Conservation (phyloP, 805 yeast genomes). For the Suhomyces pyralidae region DNA sequence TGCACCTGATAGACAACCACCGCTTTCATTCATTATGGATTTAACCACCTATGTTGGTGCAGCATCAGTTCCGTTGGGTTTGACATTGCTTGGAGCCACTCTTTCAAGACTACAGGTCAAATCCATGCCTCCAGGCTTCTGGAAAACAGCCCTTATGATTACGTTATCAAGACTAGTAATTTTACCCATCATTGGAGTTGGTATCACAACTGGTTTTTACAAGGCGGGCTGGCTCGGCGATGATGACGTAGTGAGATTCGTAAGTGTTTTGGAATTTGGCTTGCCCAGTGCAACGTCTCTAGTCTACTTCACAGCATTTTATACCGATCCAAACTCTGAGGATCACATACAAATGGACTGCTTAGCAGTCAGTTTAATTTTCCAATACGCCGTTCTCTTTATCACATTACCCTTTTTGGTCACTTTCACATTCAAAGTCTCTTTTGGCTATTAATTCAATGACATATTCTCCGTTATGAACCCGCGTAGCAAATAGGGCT, state of each 20-base stretch:
- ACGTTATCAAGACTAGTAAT: slow-evolving; percentile 58
- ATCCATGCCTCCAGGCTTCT: slow-evolving; percentile 64
- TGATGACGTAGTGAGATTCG: slow-evolving; percentile 63
- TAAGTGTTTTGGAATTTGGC: slow-evolving; percentile 70
- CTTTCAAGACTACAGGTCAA: slow-evolving; percentile 68
- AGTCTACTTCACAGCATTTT: slow-evolving; percentile 84
- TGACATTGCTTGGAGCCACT: slow-evolving; percentile 81
- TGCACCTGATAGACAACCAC: slow-evolving; percentile 87
- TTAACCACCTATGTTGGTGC: slow-evolving; percentile 74
- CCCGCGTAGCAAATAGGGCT: neutral
- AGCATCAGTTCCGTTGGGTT: slow-evolving; percentile 87
- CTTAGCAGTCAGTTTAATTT: slow-evolving; percentile 69
- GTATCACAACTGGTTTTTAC: slow-evolving; percentile 54
- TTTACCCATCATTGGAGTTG: slow-evolving; percentile 75
- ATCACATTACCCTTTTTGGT: slow-evolving; percentile 73
- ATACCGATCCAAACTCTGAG: slow-evolving; percentile 59
- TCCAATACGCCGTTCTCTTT: slow-evolving; percentile 67
- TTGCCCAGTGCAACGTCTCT: slow-evolving; percentile 88
- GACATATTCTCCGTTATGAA: neutral
- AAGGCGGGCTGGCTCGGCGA: slow-evolving; percentile 61
- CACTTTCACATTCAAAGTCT: slow-evolving; percentile 60
- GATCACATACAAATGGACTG: slow-evolving; percentile 76
- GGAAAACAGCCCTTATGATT: slow-evolving; percentile 61
- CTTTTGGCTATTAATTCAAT: slow-evolving; percentile 28
- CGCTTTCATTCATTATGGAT: slow-evolving; percentile 82